Evolutionary conservation across 2,329 filamentous ascomycete genomes (phyloP).

Genomic region (Rhynchosporium graminicola): DNA sequence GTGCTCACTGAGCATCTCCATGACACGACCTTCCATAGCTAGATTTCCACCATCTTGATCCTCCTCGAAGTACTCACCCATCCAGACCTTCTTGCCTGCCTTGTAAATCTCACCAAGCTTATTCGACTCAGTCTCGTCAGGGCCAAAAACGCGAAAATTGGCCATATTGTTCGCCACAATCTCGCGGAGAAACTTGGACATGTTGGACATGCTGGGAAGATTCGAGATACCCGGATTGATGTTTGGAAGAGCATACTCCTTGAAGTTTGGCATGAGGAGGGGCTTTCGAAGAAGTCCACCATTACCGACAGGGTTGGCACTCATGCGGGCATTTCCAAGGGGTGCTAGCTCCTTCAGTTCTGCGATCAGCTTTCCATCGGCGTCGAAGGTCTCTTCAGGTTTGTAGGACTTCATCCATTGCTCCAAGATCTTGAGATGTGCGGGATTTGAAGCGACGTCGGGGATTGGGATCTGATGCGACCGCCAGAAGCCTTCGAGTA

Average conservation of each 20-base stretch:
- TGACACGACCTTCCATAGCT: slow-evolving; percentile 67
- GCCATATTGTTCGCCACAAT: slow-evolving; percentile 63
- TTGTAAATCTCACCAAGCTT: slow-evolving; percentile 73
- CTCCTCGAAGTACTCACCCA: slow-evolving; percentile 77
- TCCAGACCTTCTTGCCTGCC: slow-evolving; percentile 77
- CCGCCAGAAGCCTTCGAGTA: slow-evolving; percentile 76
- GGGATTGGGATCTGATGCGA: slow-evolving; percentile 77
- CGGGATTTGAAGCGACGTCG: slow-evolving; percentile 64
- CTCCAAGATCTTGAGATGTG: slow-evolving; percentile 69
- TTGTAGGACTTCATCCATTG: slow-evolving; percentile 77
- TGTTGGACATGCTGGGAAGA: slow-evolving; percentile 68
- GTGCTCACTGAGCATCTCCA: slow-evolving; percentile 84
- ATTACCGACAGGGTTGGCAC: slow-evolving; percentile 74
- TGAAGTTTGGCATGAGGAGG: slow-evolving; percentile 70
- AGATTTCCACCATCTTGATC: slow-evolving; percentile 75
- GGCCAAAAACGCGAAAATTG: slow-evolving; percentile 75
- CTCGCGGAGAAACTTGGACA: slow-evolving; percentile 67
- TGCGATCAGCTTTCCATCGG: slow-evolving; percentile 61
- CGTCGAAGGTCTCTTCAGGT: slow-evolving; percentile 69
- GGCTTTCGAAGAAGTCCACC: slow-evolving; percentile 68
- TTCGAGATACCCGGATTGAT: slow-evolving; percentile 59
- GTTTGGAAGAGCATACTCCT: slow-evolving; percentile 63
- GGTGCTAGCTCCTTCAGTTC: slow-evolving; percentile 68
- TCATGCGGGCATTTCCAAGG: slow-evolving; percentile 68
- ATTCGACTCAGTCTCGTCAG: slow-evolving; percentile 81